Evolutionary conservation across 495 filamentous ascomycete species (phyloP).

Genomic region (Neurospora hispaniola): DNA sequence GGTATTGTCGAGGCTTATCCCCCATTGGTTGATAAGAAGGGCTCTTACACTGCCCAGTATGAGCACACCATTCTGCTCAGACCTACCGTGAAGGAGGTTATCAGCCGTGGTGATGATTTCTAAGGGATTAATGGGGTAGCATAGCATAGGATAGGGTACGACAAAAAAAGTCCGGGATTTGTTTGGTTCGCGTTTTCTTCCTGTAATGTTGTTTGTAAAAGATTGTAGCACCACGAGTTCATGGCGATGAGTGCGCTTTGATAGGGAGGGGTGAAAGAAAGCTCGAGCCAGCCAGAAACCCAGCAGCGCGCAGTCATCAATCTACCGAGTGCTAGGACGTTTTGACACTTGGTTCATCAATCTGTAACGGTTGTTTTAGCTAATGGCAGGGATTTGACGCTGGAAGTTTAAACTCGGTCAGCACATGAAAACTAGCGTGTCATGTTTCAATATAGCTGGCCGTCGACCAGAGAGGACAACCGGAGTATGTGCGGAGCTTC

Average conservation of each 20-base stretch:
- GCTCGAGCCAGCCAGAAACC: neutral
- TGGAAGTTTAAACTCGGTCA: neutral
- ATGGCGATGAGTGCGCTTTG: neutral
- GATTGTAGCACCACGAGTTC: neutral
- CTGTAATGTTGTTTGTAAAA: neutral
- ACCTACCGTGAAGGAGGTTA: conserved; percentile 84
- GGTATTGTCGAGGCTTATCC: conserved; percentile 88
- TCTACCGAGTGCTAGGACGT: neutral
- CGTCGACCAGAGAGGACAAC: neutral
- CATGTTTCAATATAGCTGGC: neutral
- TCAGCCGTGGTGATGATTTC: conserved; percentile 86
- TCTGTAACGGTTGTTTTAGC: neutral
- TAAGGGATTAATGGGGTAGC: conserved; percentile 25
- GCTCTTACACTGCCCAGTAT: conserved; percentile 87
- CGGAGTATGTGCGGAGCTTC: neutral
- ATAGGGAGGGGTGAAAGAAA: neutral
- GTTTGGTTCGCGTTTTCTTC: neutral
- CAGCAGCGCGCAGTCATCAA: neutral
- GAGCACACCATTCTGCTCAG: conserved; percentile 90
- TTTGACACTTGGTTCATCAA: neutral
- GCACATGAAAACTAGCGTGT: neutral
- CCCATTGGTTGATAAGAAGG: conserved; percentile 84
- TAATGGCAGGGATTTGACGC: neutral
- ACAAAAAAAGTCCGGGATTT: neutral
- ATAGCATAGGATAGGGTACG: neutral